These are phyloP conservation scores for Peronosclerospora sorghi DNA, from an alignment of 352 stramenopile species.

Conservation along the genomic window DNA sequence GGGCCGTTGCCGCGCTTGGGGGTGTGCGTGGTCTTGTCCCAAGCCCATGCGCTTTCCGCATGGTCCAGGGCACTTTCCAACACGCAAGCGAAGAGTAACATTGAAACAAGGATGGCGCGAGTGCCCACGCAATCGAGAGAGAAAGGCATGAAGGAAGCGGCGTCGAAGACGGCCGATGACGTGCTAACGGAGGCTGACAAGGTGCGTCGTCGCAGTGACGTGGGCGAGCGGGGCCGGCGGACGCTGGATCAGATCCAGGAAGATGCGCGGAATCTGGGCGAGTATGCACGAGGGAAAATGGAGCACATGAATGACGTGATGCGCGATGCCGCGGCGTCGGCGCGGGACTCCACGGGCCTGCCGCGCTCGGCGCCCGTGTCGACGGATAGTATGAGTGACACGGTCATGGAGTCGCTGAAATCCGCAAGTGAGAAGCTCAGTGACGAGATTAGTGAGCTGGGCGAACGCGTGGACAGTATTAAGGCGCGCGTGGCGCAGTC, in stretches of 20 bases:
- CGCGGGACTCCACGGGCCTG: slow-evolving; percentile 10
- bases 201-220: slow-evolving; percentile 7
- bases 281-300: slow-evolving; percentile 39
- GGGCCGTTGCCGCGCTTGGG: too few species aligned
- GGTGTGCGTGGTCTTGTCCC: too few species aligned
- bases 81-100: neutral
- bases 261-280: slow-evolving; percentile 26
- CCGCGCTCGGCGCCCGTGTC: slow-evolving; percentile 7
- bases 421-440: slow-evolving; percentile 26
- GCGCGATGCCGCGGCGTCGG: slow-evolving; percentile 18
- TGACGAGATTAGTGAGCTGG: slow-evolving; percentile 20
- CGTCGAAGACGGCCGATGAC: slow-evolving; percentile 10
- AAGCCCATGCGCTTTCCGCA: too few species aligned
- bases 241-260: slow-evolving; percentile 34
- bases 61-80: neutral
- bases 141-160: slow-evolving; percentile 9
- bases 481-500: slow-evolving; percentile 45
- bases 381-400: slow-evolving; percentile 15
- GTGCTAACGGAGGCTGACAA: slow-evolving; percentile 20
- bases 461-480: slow-evolving; percentile 28
- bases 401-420: slow-evolving; percentile 23
- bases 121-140: slow-evolving; percentile 19
- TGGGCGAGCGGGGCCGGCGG: slow-evolving; percentile 13
- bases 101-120: slow-evolving; percentile 3
- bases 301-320: slow-evolving; percentile 32